Conservation (phyloP, 1,139 yeast genomes). For the Taiozyma sp. region DNA sequence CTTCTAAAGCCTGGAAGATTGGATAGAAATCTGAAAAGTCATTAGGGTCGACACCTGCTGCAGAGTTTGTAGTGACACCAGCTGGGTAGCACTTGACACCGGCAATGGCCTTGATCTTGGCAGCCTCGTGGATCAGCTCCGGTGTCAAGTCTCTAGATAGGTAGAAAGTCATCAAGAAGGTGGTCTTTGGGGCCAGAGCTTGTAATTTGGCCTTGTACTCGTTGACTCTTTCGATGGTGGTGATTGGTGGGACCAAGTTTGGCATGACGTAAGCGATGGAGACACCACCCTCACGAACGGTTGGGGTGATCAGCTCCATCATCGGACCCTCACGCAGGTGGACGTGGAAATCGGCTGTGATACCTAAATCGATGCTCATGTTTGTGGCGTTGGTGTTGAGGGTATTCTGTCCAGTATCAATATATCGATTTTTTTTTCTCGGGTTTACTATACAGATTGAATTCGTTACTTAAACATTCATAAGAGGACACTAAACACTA, state of each 20-base stretch:
- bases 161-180: conserved; percentile 88
- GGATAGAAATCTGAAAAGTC: conserved; percentile 88
- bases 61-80: conserved; percentile 95
- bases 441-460: no score
- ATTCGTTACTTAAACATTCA: not conserved
- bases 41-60: conserved; percentile 90
- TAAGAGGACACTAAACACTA: no score
- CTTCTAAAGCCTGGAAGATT: conserved; percentile 81
- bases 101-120: conserved; percentile 60
- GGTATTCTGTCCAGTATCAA: no score
- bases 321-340: conserved; percentile 90
- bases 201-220: conserved; percentile 64
- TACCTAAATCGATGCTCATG: conserved; percentile 46
- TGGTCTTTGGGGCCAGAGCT: conserved; percentile 72
- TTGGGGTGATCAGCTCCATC: conserved; percentile 90
- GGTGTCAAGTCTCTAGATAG: conserved; percentile 77
- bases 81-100: conserved; percentile 97
- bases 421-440: no score
- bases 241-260: conserved; percentile 86
- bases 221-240: conserved; percentile 68
- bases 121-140: conserved; percentile 75
- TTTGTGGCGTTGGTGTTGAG: not conserved
- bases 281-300: conserved; percentile 84
- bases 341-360: conserved; percentile 94
- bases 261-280: conserved; percentile 96